Base-by-base conservation (phyloP, 331 rosid genomes). In the Pyracantha coccinea region DNA sequence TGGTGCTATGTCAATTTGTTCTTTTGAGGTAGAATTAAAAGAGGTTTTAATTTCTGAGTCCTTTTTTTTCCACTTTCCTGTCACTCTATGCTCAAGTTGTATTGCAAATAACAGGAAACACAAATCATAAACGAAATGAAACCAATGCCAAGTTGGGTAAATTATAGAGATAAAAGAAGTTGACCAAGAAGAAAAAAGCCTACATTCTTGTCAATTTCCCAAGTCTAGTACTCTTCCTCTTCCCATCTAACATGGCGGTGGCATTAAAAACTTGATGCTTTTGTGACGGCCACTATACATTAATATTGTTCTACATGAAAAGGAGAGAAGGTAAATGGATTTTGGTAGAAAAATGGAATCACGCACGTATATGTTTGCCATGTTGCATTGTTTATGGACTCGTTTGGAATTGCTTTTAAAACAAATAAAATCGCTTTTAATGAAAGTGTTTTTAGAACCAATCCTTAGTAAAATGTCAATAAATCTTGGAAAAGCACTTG, bases 1-100 rank as follows among this genome's bases (percentile, higher is more conserved):
- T 69, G 33, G 77, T 74, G 74, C 78, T 69, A 27, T 69, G 80
- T 78, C 86, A 21, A 75, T 55, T 63, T 78, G 75, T 69, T 54
- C 76, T 64, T 72, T 33, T 78, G 35, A 69, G 59, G 11, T 20
- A 41, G 44, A 27, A 27, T 32, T 57, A n/a, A 21, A 50, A 50
- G 55, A 50, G 55, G 0, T 20, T 57, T 77, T 61, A 35, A 35
- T 66, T 41, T 38, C 70, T 61, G 0, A 14, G 28, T 16, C 27
- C 16, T 12, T 35, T 27, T 66, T 38, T 63, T 33, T 66, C 33
- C 53, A 13, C 17, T n/a, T 23, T 24, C 27, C 28, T 19, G 9
- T 23, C 28, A 41, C 47, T 24, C 16, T 45, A 1, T 66, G 21
- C 47, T 71, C 10, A 32, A 3, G 24, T 65, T 71, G 65, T 21